Evolutionary conservation across 1,284 basidiomycete species (phyloP), one percentile per base, ranked within the genome.

Genomic region (Rhodofomes roseus): DNA sequence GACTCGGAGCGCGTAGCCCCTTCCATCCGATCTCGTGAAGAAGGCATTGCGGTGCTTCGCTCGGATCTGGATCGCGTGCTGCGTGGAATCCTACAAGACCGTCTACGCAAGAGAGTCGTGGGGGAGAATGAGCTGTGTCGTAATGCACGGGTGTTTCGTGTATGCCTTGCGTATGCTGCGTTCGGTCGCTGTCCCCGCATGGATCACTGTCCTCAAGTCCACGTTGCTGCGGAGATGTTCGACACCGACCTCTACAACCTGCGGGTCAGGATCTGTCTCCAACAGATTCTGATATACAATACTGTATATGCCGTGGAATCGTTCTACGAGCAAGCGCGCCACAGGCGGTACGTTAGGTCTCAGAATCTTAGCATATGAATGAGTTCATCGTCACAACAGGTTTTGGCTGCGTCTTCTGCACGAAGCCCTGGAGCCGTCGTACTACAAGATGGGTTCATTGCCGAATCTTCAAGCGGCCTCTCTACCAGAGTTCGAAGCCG

Each of bases 261-360:
- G 4, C 77, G 77, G 2, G 68, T 83, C 6, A 70, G 75, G 1
- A 66, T 81, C 20, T 74, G 80, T 64, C 65, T 85, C 1, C 76
- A 79, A 51, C 82, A 84, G 59, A 77, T 84, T 2, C 58, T 73
- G 37, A 78, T 85, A 8, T 71, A 79, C 54, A 76, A 81, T 31
- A 59, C 64, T 6, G 60, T 74, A 11, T 66, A 69, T 54, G 18
- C 68, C 50, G 61, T 72, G 16, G 65, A 68, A 39, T 62, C 56
- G 64, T 65, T 6, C 57, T 50, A 1, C 54, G 67, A 69, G 20
- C n/a, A 56, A 2, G 48, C 56, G 6, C 23, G 57, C 43, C 62
- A 61, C 9, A 57, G 61, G 1, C 51, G 60, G 75, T 76, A 61
- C 1, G 70, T 60, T 34, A 12, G 5, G 11, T 37, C 12, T 37